phyloP scores from a whole-genome alignment of 495 filamentous ascomycete species.

The Paragyromitra xinjiangensis region DNA sequence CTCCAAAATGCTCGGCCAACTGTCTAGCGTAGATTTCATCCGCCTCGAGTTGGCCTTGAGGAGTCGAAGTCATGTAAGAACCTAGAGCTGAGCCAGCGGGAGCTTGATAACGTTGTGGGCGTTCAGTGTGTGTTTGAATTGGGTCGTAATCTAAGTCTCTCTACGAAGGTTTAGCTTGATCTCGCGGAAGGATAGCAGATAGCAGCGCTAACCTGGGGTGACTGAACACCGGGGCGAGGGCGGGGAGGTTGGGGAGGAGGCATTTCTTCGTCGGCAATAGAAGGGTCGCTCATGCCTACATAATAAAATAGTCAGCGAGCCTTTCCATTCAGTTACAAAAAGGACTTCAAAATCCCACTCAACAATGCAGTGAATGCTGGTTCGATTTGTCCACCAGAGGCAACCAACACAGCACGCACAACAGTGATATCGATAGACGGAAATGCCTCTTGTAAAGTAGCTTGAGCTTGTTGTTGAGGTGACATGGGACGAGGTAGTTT shows the following conservation, averaged over 20 bases:
- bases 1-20: conserved; percentile 78
- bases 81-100: not conserved
- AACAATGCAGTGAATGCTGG: conserved; percentile 95
- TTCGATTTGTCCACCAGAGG: conserved; percentile 87
- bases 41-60: conserved; percentile 80
- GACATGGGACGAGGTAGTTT: conserved; percentile 89
- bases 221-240: conserved; percentile 17
- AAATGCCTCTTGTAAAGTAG: conserved; percentile 92
- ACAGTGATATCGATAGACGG: conserved; percentile 81
- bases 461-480: conserved; percentile 82
- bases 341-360: conserved; percentile 62
- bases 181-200: not conserved
- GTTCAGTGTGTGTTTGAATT: conserved; percentile 32
- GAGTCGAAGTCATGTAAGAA: conserved; percentile 63
- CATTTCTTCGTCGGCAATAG: conserved; percentile 72
- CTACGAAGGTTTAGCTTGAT: conserved; percentile 22
- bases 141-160: conserved; percentile 10
- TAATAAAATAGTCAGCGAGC: conserved; percentile 3
- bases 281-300: conserved; percentile 91
- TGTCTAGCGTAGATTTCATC: conserved; percentile 95
- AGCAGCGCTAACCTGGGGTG: conserved; percentile 22
- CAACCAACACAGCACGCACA: conserved; percentile 84
- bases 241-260: conserved; percentile 58
- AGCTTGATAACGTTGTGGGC: conserved; percentile 25
- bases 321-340: conserved; percentile 22